Percentiles rank a stretch among this genome's conserved stretches.
Conservation (phyloP, 139 green algal species). For the Picochlorum costavermella region DNA sequence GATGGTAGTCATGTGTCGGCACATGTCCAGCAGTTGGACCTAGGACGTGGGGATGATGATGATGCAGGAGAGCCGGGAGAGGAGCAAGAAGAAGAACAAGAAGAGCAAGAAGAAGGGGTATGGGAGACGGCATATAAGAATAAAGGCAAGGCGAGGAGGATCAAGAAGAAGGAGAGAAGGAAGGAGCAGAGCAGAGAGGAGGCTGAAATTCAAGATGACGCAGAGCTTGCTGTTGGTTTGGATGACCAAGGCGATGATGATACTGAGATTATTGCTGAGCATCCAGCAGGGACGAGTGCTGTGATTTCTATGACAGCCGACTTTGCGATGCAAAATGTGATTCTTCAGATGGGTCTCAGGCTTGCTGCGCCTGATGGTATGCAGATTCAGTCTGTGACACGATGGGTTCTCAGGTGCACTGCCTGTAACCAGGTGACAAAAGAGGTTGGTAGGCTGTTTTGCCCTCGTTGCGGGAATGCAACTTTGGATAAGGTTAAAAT, state of each 20-base stretch:
- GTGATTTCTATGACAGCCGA: conserved; percentile 77
- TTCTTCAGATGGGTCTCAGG: conserved; percentile 81
- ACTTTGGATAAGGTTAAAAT: conserved; percentile 77
- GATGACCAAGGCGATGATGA: conserved; percentile 5
- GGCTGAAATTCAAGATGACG: conserved; percentile 6
- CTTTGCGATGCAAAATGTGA: conserved; percentile 97
- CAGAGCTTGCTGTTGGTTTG: conserved; percentile 5
- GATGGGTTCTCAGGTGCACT: conserved; percentile 75
- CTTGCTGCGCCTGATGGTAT: conserved; percentile 67
- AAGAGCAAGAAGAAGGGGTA: conserved; percentile 25
- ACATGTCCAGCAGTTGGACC: conserved; percentile 28
- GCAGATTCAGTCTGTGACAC: conserved; percentile 51
- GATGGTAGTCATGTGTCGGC: conserved; percentile 28
- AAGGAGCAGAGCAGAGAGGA: not conserved
- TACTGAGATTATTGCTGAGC: not conserved
- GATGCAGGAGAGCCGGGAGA: not conserved
- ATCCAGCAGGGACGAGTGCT: conserved; percentile 12
- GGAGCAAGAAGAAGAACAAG: conserved; percentile 15
- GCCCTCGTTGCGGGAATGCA: conserved; percentile 85
- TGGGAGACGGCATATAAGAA: conserved; percentile 45
- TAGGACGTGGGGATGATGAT: conserved; percentile 15
- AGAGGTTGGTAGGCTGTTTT: conserved; percentile 77
- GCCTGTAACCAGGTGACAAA: conserved; percentile 58
- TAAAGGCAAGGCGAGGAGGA: conserved; percentile 24
- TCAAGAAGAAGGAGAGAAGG: conserved; percentile 10